phyloP scores from a whole-genome alignment of 257 asterid genomes.

The Linderniella brevidens region DNA sequence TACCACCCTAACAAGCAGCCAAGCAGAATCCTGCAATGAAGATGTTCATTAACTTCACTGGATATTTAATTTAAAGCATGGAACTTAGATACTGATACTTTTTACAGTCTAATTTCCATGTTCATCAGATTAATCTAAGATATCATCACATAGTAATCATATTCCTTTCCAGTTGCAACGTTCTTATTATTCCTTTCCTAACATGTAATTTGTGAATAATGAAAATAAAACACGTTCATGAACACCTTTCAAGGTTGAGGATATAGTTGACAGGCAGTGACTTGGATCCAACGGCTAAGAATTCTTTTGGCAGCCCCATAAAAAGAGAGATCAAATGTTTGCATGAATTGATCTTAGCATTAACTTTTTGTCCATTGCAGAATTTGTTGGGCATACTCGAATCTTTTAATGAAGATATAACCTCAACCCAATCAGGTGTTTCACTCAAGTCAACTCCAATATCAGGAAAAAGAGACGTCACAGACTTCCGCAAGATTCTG shows the following conservation, averaged over 20 bases:
- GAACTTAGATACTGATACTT: no score
- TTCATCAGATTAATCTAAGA: no score
- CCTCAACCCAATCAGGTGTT: conserved; percentile 45
- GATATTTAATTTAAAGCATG: conserved; percentile 8
- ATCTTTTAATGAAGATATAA: conserved; percentile 25
- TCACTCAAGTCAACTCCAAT: conserved; percentile 36
- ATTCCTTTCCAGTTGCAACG: no score
- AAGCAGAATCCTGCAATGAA: conserved; percentile 62
- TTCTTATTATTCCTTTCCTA: no score
- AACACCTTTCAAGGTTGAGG: conserved; percentile 80
- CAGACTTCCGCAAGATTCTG: conserved; percentile 43
- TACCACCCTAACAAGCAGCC: conserved; percentile 36
- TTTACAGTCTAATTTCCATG: no score
- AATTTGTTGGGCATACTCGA: conserved; percentile 16
- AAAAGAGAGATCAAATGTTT: conserved; percentile 39
- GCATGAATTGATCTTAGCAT: conserved; percentile 29
- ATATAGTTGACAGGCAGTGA: conserved; percentile 36
- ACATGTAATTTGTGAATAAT: conserved; percentile 6
- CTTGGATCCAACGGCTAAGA: conserved; percentile 41
- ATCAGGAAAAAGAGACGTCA: conserved; percentile 29
- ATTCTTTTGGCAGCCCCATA: conserved; percentile 66
- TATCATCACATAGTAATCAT: no score
- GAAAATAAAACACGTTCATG: conserved; percentile 8
- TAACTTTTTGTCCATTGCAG: conserved; percentile 16
- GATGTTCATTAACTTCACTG: conserved; percentile 8